A percentile compares a stretch with the other conserved stretches of the same genome.
Conservation (phyloP, 192 early-diverging fungal species). For the Rhizophlyctis rosea region DNA sequence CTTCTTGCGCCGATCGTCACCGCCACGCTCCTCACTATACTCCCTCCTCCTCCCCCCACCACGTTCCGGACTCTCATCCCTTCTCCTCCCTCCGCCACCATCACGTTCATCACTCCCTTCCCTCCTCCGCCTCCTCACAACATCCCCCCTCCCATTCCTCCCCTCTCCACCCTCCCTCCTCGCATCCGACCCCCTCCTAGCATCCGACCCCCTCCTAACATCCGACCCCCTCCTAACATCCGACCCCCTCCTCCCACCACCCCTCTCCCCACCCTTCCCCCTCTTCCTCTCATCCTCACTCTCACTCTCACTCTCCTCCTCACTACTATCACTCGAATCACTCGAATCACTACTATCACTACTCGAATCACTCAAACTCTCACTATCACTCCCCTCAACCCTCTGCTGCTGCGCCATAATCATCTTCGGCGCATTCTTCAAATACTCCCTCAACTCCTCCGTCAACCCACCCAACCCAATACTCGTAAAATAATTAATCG, state of each 20-base stretch:
- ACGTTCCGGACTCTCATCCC: not conserved
- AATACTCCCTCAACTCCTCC: constrained; percentile 86
- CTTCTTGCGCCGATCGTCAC: not conserved
- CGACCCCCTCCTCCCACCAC: not conserved
- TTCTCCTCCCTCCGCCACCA: not conserved
- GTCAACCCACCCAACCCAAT: constrained; percentile 91
- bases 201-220: not conserved
- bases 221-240: not conserved
- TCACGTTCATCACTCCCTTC: not conserved
- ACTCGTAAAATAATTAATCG: constrained; percentile 96
- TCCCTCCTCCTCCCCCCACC: not conserved
- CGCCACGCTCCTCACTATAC: not conserved
- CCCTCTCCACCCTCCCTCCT: not conserved
- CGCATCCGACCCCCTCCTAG: not conserved
- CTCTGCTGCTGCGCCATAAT: constrained; percentile 64
- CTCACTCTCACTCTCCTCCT: constrained; percentile 36
- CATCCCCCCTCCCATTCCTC: not conserved
- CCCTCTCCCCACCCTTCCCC: not conserved
- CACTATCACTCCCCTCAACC: constrained; percentile 29
- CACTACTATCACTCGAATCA: constrained; percentile 19
- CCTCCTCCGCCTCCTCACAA: not conserved
- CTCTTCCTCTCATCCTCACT: constrained; percentile 2
- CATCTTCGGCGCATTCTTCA: constrained; percentile 68
- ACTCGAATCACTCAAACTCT: constrained; percentile 5
- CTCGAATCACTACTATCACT: constrained; percentile 18